Conservation (phyloP, 441 rosid genomes). For the Hura crepitans region DNA sequence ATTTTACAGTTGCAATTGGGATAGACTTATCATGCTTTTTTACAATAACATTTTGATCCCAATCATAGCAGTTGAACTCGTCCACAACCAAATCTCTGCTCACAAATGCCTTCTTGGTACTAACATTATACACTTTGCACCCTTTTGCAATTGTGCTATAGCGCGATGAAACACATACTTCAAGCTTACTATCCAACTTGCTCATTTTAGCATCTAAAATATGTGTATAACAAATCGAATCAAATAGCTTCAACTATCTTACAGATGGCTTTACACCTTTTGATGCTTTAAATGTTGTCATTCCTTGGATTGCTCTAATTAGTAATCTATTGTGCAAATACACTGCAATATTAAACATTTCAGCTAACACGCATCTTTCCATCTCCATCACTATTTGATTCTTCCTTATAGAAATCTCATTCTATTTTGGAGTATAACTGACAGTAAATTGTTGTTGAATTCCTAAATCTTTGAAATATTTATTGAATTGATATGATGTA, state of each 20-base stretch:
- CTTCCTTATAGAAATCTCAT: neutral
- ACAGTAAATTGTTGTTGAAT: neutral
- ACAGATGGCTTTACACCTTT: neutral
- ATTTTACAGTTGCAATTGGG: neutral
- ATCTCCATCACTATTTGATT: neutral
- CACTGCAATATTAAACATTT: neutral
- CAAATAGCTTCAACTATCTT: neutral
- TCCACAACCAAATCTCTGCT: too few relatives aligned
- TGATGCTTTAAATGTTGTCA: neutral
- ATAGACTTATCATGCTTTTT: too few relatives aligned
- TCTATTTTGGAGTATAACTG: neutral
- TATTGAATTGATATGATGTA: neutral
- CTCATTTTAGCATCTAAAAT: too few relatives aligned
- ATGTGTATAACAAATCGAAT: neutral
- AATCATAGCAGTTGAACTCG: too few relatives aligned
- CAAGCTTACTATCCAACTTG: too few relatives aligned
- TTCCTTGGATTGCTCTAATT: neutral
- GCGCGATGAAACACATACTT: too few relatives aligned
- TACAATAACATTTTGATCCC: too few relatives aligned
- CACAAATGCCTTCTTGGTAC: too few relatives aligned
- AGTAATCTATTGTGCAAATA: neutral
- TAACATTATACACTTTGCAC: too few relatives aligned
- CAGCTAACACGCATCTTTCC: neutral
- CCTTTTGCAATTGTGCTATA: too few relatives aligned
- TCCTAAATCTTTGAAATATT: neutral